These are phyloP conservation scores for Penicillium desertorum DNA, from an alignment of 495 filamentous ascomycete genomes.

Conservation along the genomic window DNA sequence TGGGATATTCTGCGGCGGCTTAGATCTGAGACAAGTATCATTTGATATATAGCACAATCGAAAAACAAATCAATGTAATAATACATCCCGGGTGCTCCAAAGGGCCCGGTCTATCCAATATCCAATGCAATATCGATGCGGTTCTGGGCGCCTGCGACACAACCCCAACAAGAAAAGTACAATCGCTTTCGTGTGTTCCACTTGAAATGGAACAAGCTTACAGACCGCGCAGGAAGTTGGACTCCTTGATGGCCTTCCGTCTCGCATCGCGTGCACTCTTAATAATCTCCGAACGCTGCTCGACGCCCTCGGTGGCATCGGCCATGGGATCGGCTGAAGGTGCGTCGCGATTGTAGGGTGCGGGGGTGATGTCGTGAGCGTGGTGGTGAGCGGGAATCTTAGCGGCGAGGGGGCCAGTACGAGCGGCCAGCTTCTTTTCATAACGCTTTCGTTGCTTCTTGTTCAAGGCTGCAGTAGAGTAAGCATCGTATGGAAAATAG, in stretches of 20 bases:
- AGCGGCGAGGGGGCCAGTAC: constrained; percentile 63
- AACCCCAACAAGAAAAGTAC: constrained; percentile 13
- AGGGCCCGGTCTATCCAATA: constrained; percentile 14
- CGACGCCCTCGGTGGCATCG: constrained; percentile 37
- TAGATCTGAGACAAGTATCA: constrained; percentile 17
- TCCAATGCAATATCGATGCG: constrained; percentile 11
- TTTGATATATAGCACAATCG: constrained; percentile 35
- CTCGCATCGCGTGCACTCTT: constrained; percentile 68
- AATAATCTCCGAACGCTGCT: constrained; percentile 46
- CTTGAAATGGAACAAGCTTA: constrained; percentile 35
- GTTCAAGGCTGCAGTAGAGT: constrained; percentile 40
- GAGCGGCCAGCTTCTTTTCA: constrained; percentile 61
- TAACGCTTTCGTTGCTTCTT: constrained; percentile 63
- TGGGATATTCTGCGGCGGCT: not conserved
- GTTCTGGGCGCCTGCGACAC: constrained; percentile 1
- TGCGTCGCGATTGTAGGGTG: constrained; percentile 38
- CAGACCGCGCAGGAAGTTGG: constrained; percentile 87
- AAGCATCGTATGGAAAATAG: constrained; percentile 8
- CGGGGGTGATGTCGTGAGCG: constrained; percentile 74
- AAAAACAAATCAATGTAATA: constrained; percentile 30
- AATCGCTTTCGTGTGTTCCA: constrained; percentile 14
- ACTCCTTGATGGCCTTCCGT: constrained; percentile 81
- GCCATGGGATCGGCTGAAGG: constrained; percentile 28
- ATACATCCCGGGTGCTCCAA: constrained; percentile 25
- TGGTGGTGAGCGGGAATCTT: constrained; percentile 84